Evolutionary conservation across 345 rosid species (phyloP), one percentile per base, ranked within the genome.

Genomic region (Alliaria petiolata): DNA sequence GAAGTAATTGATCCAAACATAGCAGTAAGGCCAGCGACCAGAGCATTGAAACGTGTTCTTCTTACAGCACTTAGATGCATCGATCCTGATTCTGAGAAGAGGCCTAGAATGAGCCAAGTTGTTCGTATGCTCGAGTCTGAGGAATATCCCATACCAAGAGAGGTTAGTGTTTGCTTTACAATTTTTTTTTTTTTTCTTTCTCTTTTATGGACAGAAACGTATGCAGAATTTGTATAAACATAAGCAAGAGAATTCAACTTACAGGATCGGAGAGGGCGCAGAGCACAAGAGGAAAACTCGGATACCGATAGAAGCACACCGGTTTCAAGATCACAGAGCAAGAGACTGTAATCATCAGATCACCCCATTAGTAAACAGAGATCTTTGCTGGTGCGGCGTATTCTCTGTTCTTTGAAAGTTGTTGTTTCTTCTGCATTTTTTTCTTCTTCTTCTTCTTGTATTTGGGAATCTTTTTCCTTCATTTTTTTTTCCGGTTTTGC

Each of bases 61-160:
- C 82, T 95, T 72, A 92, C 97, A 26, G 98, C 99, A 39, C 75
- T 95, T 67, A 86, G 99, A 75, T 95, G 99, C 61, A 93, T 95
- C 3, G 99, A 95, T 83, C 98, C 89, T 6, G 93, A 91, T 60
- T 86, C 92, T 15, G 92, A 88, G 46, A 95, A 89, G 65, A 80
- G 99, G 59, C 98, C 98, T 49, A 89, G 82, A 79, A 95, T 95
- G 99, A 74, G 98, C 65, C 99, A 95, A 87, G 99, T 90, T 46
- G 99, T 85, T 28, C 85, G 97, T 7, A 95, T 95, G 98, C 97
- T 92, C 0, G 98, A 92, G 81, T 91, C 98, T 0, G 96, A 92
- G 70, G 99, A 92, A 44, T 85, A 88, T 79, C 99, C 99, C 7
- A 69, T 89, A 69, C 97, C 89, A 70, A 86, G 97, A 86, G 99